These are phyloP conservation scores for Kazachstania kunashirensis DNA, from an alignment of 805 yeast species.

Conservation along the genomic window DNA sequence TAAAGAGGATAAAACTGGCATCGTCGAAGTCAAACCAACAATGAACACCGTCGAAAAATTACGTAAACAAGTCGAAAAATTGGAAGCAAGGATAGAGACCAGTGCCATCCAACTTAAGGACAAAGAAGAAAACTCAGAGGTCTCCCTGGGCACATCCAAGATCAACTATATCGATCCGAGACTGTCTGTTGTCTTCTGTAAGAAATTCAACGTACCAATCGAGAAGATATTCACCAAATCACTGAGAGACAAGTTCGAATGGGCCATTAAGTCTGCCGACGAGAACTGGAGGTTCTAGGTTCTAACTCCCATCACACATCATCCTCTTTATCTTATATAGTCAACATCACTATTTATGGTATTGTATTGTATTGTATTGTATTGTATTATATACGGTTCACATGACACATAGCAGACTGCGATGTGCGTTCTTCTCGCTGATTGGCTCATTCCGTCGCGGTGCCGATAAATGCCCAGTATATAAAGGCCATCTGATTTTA, in stretches of 20 bases:
- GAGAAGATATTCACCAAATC: conserved; percentile 90
- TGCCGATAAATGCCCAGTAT: too few species aligned
- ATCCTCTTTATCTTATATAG: too few species aligned
- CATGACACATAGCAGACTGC: too few species aligned
- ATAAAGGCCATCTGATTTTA: too few species aligned
- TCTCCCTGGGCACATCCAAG: conserved; percentile 86
- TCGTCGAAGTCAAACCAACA: conserved; percentile 46
- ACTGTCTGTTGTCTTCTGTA: conserved; percentile 78
- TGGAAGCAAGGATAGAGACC: conserved; percentile 61
- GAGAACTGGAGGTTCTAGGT: conserved; percentile 78
- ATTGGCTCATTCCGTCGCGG: too few species aligned
- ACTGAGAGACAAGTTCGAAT: conserved; percentile 79
- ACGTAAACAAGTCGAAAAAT: conserved; percentile 55
- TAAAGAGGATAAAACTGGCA: conserved; percentile 49
- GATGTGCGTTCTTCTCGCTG: too few species aligned
- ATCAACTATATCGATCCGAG: conserved; percentile 94
- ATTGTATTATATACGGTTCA: too few species aligned
- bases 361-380: too few species aligned
- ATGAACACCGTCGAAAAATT: conserved; percentile 54
- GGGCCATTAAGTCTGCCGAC: conserved; percentile 92
- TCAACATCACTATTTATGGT: too few species aligned
- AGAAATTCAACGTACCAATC: conserved; percentile 78
- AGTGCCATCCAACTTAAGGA: conserved; percentile 73
- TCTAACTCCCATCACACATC: too few species aligned
- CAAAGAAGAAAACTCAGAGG: conserved; percentile 89